Base-by-base conservation (phyloP, 768 basidiomycete genomes). In the Thelephora aurantiotincta region DNA sequence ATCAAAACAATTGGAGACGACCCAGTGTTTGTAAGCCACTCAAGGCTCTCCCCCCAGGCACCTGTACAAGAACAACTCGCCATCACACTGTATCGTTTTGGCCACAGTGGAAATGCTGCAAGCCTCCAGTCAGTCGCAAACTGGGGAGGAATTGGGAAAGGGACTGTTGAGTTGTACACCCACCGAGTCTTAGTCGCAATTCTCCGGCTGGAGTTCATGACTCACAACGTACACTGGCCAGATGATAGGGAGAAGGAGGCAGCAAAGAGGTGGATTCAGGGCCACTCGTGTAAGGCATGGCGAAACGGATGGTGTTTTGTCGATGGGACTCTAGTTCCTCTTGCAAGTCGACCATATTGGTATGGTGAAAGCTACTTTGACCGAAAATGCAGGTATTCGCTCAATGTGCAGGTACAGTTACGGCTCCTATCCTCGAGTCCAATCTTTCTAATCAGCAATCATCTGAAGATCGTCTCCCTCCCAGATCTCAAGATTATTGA, bases 301-400 rank as follows among this genome's bases (percentile, higher is more conserved):
- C 43, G 58, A 1, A 33, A 63, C 46, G 65, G 68, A 0, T 68
- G 61, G 57, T 61, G 60, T 35, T 48, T 64, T 30, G 64, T 65
- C 34, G 67, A 71, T 55, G 68, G 69, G 1, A 69, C 66, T 6
- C 48, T 68, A 5, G 52, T 71, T 0, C 61, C 65, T 3, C 54
- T 70, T 1, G 57, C 46, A 43, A 45, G 58, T 2, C 48, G 57
- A 4, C 68, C 68, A 9, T 41, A 36, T n/a, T 63, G 58, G 54
- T 64, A 57, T 54, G 64, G 68, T 0, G 57, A 66, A 37, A 60
- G 54, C 20, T 69, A 65, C 46, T 70, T 63, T 52, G 66, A 68
- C 51, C 49, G 61, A 4, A 68, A 68, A 52, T 58, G 55, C 33
- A 63, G 65, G 33, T 69, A 69, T 45, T 67, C 65, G 1, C 37